Base-by-base conservation (phyloP, 495 filamentous ascomycete species). In the Aspergillus incahuasiensis region DNA sequence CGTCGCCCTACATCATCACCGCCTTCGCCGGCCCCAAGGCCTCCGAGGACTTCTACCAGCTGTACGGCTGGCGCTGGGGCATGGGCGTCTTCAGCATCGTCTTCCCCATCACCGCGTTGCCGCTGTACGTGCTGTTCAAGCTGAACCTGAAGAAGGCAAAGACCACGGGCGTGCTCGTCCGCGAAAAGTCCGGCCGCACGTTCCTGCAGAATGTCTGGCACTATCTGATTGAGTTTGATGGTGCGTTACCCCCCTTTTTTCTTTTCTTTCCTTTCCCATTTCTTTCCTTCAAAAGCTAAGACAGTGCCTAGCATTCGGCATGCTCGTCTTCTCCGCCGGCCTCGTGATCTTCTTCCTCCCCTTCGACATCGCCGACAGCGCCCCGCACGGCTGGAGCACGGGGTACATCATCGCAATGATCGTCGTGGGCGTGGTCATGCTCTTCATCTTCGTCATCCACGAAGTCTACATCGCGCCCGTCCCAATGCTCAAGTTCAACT, bases 311-410 rank as follows among this genome's bases (percentile, higher is more conserved):
- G 73, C 74, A 18, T 24, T 79, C 18, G 85, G 86, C 11, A 67
- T 86, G 5, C 53, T 86, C 24, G 65, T 89, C 12, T 66, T 86
- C 48, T 68, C 72, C 20, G 75, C 67, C 16, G 85, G 83, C 24
- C 62, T 87, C 42, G 73, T 75, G 6, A 67, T 87, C 12, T 80
- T 89, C 60, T 75, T 88, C 4, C 72, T 85, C 1, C 80, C 86
- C 7, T 82, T 89, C 68, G 76, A 58, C 47, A 66, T 88, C 13
- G 75, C 74, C 41, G 59, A 64, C 18, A 74, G 69, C 47, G 71
- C 76, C 22, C 54, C 68, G 0, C 63, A 72, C 16, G 71, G 71
- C n/a, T 86, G 83, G 76, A 48, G 62, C 5, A 73, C 81, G 0
- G 59, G 73, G 1, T 63, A 77, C 6, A 77, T 86, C 50, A 85